Conservation (phyloP, 495 filamentous ascomycete genomes). For the Penicillium fimorum region DNA sequence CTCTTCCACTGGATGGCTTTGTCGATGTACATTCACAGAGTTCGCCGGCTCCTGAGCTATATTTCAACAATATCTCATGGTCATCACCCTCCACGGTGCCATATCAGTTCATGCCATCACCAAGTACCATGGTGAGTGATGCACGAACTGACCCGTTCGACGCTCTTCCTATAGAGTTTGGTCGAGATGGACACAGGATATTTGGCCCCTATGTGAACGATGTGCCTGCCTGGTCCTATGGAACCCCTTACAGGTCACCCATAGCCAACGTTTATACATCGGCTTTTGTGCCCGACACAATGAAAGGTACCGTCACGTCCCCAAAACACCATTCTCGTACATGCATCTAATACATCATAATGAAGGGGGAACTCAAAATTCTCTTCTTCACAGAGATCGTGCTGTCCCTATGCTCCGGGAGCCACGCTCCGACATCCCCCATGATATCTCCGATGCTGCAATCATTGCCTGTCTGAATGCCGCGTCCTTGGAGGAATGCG, state of each 20-base stretch:
- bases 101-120: slow-evolving; percentile 25
- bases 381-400: slow-evolving; percentile 32
- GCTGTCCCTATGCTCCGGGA: slow-evolving; percentile 36
- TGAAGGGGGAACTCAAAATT: slow-evolving; percentile 27
- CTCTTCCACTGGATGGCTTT: neutral
- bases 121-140: slow-evolving; percentile 35
- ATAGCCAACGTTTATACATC: slow-evolving; percentile 41
- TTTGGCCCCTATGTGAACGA: slow-evolving; percentile 45
- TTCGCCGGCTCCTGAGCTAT: slow-evolving; percentile 11
- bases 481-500: slow-evolving; percentile 43
- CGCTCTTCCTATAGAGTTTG: slow-evolving; percentile 32
- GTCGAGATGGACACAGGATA: slow-evolving; percentile 30
- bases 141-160: slow-evolving; percentile 42
- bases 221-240: slow-evolving; percentile 43
- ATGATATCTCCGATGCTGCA: slow-evolving; percentile 36
- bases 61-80: slow-evolving; percentile 17
- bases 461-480: slow-evolving; percentile 42
- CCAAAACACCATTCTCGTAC: slow-evolving; percentile 39
- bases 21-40: slow-evolving; percentile 6
- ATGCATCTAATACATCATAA: slow-evolving; percentile 41
- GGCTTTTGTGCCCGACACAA: slow-evolving; percentile 39
- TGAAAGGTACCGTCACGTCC: slow-evolving; percentile 43
- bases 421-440: slow-evolving; percentile 27
- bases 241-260: slow-evolving; percentile 31
- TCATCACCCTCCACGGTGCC: slow-evolving; percentile 20